Conservation (phyloP, 2,329 filamentous ascomycete genomes). For the Cladosporium oxysporum region DNA sequence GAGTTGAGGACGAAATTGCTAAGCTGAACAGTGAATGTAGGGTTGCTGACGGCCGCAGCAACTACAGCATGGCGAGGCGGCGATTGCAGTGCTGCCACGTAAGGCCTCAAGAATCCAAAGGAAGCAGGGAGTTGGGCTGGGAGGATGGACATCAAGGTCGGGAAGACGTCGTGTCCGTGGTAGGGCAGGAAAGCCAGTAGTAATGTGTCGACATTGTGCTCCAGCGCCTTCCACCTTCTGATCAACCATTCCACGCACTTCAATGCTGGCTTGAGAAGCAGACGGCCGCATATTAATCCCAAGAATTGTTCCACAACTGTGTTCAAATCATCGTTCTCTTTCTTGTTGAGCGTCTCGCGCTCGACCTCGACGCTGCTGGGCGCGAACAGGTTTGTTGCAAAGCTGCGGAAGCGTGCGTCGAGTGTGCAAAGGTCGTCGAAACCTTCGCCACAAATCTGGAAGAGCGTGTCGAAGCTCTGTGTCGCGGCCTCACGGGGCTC, state of each 20-base stretch:
- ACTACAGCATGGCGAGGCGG: constrained; percentile 81
- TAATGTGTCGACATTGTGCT: constrained; percentile 78
- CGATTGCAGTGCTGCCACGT: constrained; percentile 73
- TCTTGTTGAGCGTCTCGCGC: constrained; percentile 75
- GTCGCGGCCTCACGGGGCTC: constrained; percentile 79
- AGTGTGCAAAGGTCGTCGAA: constrained; percentile 89
- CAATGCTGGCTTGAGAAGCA: constrained; percentile 83
- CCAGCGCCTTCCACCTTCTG: constrained; percentile 87
- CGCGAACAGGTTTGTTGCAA: constrained; percentile 80
- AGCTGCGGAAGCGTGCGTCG: constrained; percentile 75
- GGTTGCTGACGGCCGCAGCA: constrained; percentile 77
- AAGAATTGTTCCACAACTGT: constrained; percentile 78
- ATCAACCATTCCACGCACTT: constrained; percentile 96
- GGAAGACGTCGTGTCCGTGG: constrained; percentile 81
- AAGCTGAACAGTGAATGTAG: constrained; percentile 71
- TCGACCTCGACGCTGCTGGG: constrained; percentile 90
- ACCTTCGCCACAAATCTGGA: constrained; percentile 81
- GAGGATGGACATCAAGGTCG: constrained; percentile 82
- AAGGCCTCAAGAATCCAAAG: constrained; percentile 83
- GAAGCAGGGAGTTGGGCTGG: constrained; percentile 71
- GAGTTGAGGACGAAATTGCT: constrained; percentile 78
- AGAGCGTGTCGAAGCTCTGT: constrained; percentile 89
- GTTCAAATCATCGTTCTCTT: constrained; percentile 81
- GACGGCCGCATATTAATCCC: constrained; percentile 70
- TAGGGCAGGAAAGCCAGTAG: constrained; percentile 90